phyloP scores from a whole-genome alignment of 1,284 basidiomycete species.

The Trichosporon sp. region DNA sequence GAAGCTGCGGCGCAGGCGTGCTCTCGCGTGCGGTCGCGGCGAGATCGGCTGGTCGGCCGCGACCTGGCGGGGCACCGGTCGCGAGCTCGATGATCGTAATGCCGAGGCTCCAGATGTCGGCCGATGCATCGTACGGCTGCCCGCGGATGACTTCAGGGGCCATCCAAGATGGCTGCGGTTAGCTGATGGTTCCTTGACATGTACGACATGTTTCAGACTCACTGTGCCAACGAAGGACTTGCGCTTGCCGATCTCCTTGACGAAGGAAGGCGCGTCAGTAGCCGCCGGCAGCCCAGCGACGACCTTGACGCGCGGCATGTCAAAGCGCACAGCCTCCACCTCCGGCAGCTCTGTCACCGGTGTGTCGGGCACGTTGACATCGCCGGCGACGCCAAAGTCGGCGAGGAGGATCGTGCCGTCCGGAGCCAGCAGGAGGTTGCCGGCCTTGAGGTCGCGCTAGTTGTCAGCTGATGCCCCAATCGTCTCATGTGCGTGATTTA shows the following conservation, averaged over 20 bases:
- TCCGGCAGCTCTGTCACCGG: slow-evolving; percentile 17
- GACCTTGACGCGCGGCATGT: slow-evolving; percentile 11
- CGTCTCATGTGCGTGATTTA: neutral
- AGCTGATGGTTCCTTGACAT: neutral
- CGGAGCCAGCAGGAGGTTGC: slow-evolving; percentile 82
- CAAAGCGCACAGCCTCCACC: slow-evolving; percentile 31
- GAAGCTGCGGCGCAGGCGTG: slow-evolving; percentile 7
- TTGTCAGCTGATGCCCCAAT: neutral
- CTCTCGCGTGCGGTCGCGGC: slow-evolving; percentile 12
- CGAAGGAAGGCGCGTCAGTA: slow-evolving; percentile 13
- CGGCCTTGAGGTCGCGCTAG: slow-evolving; percentile 57
- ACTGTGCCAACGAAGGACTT: slow-evolving; percentile 86
- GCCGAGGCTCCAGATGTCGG: slow-evolving; percentile 94
- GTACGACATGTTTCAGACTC: slow-evolving; percentile 11
- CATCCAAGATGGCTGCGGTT: slow-evolving; percentile 83
- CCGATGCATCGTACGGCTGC: slow-evolving; percentile 84
- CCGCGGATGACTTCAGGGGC: slow-evolving; percentile 88
- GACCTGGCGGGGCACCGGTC: slow-evolving; percentile 30
- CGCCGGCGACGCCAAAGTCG: slow-evolving; percentile 76
- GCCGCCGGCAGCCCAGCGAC: slow-evolving; percentile 6
- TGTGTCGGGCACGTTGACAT: slow-evolving; percentile 28
- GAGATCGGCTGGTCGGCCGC: slow-evolving; percentile 8
- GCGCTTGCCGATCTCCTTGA: slow-evolving; percentile 58
- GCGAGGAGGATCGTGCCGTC: slow-evolving; percentile 76
- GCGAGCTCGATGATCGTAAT: slow-evolving; percentile 58